Conservation (phyloP, 164 flowering plant genomes). For the Tetrastigma voinierianum region DNA sequence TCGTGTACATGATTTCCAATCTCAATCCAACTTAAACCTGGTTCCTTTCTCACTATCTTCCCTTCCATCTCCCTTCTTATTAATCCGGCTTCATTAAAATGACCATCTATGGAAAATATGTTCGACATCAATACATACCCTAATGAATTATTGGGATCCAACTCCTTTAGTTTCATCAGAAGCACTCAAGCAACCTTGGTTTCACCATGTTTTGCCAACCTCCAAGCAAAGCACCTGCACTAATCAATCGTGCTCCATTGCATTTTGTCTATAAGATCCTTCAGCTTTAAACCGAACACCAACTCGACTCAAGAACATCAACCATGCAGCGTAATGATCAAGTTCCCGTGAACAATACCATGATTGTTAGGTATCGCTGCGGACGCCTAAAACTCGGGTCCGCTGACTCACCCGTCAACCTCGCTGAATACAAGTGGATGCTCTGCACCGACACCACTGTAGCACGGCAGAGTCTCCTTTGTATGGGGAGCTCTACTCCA, state of each 20-base stretch:
- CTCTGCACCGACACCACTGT: no score
- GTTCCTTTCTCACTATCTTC: slow-evolving; percentile 56
- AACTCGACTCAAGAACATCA: slow-evolving; percentile 69
- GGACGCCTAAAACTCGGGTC: no score
- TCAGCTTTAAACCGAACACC: slow-evolving; percentile 65
- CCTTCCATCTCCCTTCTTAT: slow-evolving; percentile 60
- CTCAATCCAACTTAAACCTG: slow-evolving; percentile 89
- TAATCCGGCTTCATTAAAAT: slow-evolving; percentile 37
- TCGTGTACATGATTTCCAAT: slow-evolving; percentile 42
- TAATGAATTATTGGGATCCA: slow-evolving; percentile 55
- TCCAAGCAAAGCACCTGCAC: slow-evolving; percentile 78
- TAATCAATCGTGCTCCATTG: slow-evolving; percentile 67
- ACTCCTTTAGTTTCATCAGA: slow-evolving; percentile 50
- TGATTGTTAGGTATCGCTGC: slow-evolving; percentile 38
- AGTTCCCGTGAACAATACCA: slow-evolving; percentile 52
- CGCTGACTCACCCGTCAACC: no score
- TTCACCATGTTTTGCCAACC: slow-evolving; percentile 71
- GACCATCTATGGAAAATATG: slow-evolving; percentile 49
- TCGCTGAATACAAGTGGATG: no score
- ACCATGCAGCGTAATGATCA: slow-evolving; percentile 86
- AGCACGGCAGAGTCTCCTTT: no score
- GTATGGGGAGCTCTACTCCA: no score
- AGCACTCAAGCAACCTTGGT: slow-evolving; percentile 52
- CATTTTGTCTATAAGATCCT: slow-evolving; percentile 50
- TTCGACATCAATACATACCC: slow-evolving; percentile 70